Evolutionary conservation across 139 green algal genomes (phyloP).

Genomic region (Microglena sp.): DNA sequence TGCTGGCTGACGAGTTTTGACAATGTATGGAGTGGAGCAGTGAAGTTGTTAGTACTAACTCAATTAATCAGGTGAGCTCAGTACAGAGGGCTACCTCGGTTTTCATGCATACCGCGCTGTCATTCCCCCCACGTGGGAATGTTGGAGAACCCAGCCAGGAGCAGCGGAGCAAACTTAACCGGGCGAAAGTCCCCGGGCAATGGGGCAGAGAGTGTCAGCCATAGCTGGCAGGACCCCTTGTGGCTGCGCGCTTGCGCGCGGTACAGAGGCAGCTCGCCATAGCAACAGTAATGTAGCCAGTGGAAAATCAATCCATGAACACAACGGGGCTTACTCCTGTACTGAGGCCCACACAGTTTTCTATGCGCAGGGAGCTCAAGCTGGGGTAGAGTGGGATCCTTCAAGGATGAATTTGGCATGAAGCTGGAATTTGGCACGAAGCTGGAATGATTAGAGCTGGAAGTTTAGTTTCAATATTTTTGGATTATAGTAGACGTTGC

Average conservation of each 20-base stretch:
- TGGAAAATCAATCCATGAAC: slow-evolving; percentile 71
- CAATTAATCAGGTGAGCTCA: slow-evolving; percentile 41
- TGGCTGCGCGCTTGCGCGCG: slow-evolving; percentile 22
- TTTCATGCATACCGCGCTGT: too few relatives aligned
- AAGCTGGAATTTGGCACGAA: too few relatives aligned
- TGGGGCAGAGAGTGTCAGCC: slow-evolving; percentile 93
- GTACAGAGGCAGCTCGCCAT: slow-evolving; percentile 84
- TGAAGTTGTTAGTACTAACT: not conserved
- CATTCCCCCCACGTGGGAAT: slow-evolving; percentile 19
- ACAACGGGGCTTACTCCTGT: slow-evolving; percentile 97
- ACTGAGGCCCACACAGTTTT: slow-evolving; percentile 61
- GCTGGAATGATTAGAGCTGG: too few relatives aligned
- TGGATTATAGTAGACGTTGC: too few relatives aligned
- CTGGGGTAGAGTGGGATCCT: too few relatives aligned
- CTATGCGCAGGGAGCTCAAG: too few relatives aligned
- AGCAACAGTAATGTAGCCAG: slow-evolving; percentile 96
- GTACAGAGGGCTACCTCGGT: slow-evolving; percentile 74
- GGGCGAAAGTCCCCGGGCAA: slow-evolving; percentile 97
- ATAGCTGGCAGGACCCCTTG: slow-evolving; percentile 73
- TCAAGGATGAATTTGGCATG: too few relatives aligned
- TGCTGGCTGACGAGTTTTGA: too few relatives aligned
- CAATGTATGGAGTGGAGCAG: too few relatives aligned
- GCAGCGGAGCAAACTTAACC: slow-evolving; percentile 44
- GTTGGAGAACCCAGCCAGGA: slow-evolving; percentile 12
- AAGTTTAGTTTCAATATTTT: too few relatives aligned